Evolutionary conservation across 2,329 filamentous ascomycete genomes (phyloP), one percentile per base, ranked within the genome.

Genomic region (Fusarium musae): DNA sequence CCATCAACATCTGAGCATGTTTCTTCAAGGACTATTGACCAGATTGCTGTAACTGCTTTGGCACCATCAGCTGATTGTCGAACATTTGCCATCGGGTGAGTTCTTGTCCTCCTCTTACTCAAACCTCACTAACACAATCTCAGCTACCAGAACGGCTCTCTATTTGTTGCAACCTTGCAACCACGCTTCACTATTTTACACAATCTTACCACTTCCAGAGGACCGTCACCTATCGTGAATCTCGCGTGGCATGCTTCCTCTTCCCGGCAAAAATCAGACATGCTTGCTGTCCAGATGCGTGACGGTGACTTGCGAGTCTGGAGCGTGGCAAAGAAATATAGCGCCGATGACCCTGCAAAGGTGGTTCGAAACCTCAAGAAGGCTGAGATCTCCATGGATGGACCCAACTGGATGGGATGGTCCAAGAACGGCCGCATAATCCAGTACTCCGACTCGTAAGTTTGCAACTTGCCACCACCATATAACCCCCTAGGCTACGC

Each of bases 391-490:
- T 91, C 89, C 74, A 85, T 90, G 39, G 84, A 90, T 6, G 94
- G 94, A 3, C 92, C 93, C 42, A 97, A 97, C 80, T 99, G 96
- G 96, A 95, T 98, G 87, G 93, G 91, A 26, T 99, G 96, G 96
- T 98, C 96, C 0, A 98, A 98, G 84, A 98, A 97, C 84, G 96
- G 96, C 43, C 93, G 95, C 75, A 95, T 99, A 74, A 91, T 99
- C 72, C 96, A 99, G 83, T 95, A 91, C 82, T 93, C 93, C 9
- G 94, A 98, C 83, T 91, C 92, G 95, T 97, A 87, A 85, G 93
- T 90, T 44, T 37, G 63, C 56, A 43, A 21, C 59, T 59, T 69
- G 44, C 72, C 66, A 73, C 69, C 67, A 64, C 60, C 66, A 72
- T 59, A 72, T 68, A 69, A 67, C 70, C 72, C 78, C 78, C 75